These are phyloP conservation scores for Xanthoconium separans DNA, from an alignment of 1,284 basidiomycete genomes.

Conservation along the genomic window DNA sequence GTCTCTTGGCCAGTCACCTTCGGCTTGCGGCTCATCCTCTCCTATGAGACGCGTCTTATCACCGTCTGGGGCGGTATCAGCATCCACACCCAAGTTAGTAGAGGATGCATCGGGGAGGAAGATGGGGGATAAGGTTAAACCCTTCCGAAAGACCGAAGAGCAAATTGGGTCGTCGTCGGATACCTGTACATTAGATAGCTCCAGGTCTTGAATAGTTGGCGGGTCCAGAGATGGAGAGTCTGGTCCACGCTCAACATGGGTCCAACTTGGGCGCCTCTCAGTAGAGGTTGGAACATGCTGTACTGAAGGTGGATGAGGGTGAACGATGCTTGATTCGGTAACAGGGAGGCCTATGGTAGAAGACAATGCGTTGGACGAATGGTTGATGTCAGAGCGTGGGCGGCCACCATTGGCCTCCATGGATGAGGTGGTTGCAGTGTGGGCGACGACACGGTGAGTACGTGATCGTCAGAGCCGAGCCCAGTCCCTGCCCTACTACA, in stretches of 20 bases:
- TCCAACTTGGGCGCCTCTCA: constrained; percentile 59
- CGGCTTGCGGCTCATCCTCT: constrained; percentile 34
- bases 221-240: constrained; percentile 24
- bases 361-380: constrained; percentile 36
- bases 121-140: constrained; percentile 34
- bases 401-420: constrained; percentile 17
- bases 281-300: constrained; percentile 38
- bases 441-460: no score
- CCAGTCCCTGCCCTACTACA: no score
- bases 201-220: constrained; percentile 7
- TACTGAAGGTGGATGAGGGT: constrained; percentile 46
- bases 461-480: no score
- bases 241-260: constrained; percentile 42
- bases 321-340: constrained; percentile 38
- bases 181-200: constrained; percentile 19
- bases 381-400: constrained; percentile 2
- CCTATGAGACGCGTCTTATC: constrained; percentile 55
- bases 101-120: constrained; percentile 48
- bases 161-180: constrained; percentile 47
- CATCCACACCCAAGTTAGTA: constrained; percentile 48
- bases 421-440: neutral
- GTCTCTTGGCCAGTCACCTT: constrained; percentile 24
- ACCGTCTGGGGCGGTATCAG: constrained; percentile 49
- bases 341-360: constrained; percentile 55
- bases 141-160: constrained; percentile 2